Evolutionary conservation across 441 rosid species (phyloP).

Genomic region (Viola pubescens): DNA sequence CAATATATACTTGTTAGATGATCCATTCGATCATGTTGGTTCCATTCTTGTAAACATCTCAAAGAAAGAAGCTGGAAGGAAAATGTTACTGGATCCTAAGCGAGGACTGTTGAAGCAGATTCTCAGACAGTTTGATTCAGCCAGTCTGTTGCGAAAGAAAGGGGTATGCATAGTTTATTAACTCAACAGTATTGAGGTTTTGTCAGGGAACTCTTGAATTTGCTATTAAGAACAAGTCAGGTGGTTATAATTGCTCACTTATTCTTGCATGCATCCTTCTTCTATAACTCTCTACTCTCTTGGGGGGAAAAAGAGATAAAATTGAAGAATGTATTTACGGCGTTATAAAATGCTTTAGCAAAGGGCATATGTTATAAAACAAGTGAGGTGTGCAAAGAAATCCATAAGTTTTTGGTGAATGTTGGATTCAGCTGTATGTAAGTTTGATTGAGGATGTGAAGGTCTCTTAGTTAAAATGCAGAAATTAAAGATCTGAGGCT

Average conservation of each 20-base stretch:
- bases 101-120: slow-evolving; percentile 77
- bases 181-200: not conserved
- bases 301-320: too few relatives aligned
- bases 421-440: too few relatives aligned
- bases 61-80: slow-evolving; percentile 74
- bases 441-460: too few relatives aligned
- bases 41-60: slow-evolving; percentile 88
- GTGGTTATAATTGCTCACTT: not conserved
- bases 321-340: too few relatives aligned
- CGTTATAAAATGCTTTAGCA: too few relatives aligned
- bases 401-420: too few relatives aligned
- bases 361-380: too few relatives aligned
- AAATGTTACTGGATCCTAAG: slow-evolving; percentile 65
- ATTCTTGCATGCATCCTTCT: not conserved
- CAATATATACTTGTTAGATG: slow-evolving; percentile 41
- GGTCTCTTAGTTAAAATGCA: not conserved
- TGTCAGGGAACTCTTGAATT: not conserved
- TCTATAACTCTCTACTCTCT: not conserved
- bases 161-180: slow-evolving; percentile 49
- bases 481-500: not conserved
- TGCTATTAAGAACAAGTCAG: not conserved
- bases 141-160: slow-evolving; percentile 54
- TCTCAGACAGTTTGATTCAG: slow-evolving; percentile 70
- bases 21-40: slow-evolving; percentile 85
- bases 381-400: too few relatives aligned